Base-by-base conservation (phyloP, 2,329 filamentous ascomycete genomes). In the Grosmannia huntii region DNA sequence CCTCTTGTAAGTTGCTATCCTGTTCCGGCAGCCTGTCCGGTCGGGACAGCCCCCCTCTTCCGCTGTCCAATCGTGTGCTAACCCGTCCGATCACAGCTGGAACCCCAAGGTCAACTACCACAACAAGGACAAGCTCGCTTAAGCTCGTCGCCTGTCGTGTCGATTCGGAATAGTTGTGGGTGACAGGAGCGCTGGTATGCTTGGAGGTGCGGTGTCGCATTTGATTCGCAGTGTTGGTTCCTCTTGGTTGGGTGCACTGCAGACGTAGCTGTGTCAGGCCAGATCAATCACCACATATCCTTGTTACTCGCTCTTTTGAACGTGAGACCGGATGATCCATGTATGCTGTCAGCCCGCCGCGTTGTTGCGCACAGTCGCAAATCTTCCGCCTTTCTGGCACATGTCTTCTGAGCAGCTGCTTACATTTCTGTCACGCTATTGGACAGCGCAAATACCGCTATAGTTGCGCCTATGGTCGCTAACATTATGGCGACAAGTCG, bases 31-130 rank as follows among this genome's bases (percentile, higher is more conserved):
- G 23, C 5, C 28, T 25, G 33, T n/a, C 31, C 21, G 28, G 14
- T 2, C 9, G 6, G 4, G 21, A 5, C 6, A 5, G 27, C 14
- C 25, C 16, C 12, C 16, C 25, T 49, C n/a, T 3, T 16, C 48
- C 19, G 12, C 25, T 16, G 14, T 16, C 5, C 5, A 7, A 16
- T 23, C 23, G 49, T 21, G 44, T 53, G 56, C 52, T 53, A 53
- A 46, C 31, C 16, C 44, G 41, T 44, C 41, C 41, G 16, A n/a
- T 16, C 9, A 14, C 67, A 90, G 87, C 87, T 99, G 94, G 94
- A 97, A 97, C 76, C 79, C 85, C 65, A 81, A 79, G 60, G 90
- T 96, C 79, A 97, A 97, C 85, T 92, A 95, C 80, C 90, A 97
- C 85, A 90, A 95, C 80, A 87, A 87, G 78, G 86, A 95, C 78